Percentiles rank a stretch among this genome's conserved stretches.
Evolutionary conservation across 1,284 basidiomycete genomes (phyloP).

Genomic region (Apiotrichum porosum): DNA sequence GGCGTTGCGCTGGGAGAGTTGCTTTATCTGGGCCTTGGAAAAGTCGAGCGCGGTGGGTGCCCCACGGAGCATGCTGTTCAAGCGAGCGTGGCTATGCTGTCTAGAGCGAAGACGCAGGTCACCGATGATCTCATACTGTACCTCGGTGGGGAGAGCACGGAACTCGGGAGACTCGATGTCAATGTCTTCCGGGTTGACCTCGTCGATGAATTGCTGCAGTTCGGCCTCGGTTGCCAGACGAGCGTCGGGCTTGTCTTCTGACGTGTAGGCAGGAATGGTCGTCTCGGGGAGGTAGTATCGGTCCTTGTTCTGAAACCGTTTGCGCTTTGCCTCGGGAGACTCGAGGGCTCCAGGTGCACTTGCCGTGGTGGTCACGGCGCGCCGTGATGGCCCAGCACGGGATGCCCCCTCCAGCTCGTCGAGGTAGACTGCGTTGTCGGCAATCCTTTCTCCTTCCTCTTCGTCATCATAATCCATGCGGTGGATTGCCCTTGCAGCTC

Average conservation of each 20-base stretch:
- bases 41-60: slow-evolving; percentile 88
- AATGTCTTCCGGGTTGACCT: slow-evolving; percentile 87
- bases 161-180: slow-evolving; percentile 86
- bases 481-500: no score
- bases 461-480: slow-evolving; percentile 25
- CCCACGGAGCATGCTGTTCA: slow-evolving; percentile 82
- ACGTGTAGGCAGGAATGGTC: slow-evolving; percentile 52
- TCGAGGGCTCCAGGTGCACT: neutral
- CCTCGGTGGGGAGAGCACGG: slow-evolving; percentile 84
- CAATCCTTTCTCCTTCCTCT: slow-evolving; percentile 50
- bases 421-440: slow-evolving; percentile 72
- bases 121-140: slow-evolving; percentile 97
- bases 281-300: slow-evolving; percentile 72
- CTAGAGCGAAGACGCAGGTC: slow-evolving; percentile 89
- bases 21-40: slow-evolving; percentile 87
- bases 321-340: slow-evolving; percentile 10
- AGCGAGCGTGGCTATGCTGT: slow-evolving; percentile 83
- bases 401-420: slow-evolving; percentile 65
- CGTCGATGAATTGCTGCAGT: slow-evolving; percentile 80
- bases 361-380: no score
- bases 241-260: slow-evolving; percentile 66
- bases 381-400: neutral
- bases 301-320: slow-evolving; percentile 57
- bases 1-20: slow-evolving; percentile 80
- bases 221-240: slow-evolving; percentile 91